These are phyloP conservation scores for Heterotrichella gracilis DNA, from an alignment of 352 stramenopile genomes.

Conservation along the genomic window DNA sequence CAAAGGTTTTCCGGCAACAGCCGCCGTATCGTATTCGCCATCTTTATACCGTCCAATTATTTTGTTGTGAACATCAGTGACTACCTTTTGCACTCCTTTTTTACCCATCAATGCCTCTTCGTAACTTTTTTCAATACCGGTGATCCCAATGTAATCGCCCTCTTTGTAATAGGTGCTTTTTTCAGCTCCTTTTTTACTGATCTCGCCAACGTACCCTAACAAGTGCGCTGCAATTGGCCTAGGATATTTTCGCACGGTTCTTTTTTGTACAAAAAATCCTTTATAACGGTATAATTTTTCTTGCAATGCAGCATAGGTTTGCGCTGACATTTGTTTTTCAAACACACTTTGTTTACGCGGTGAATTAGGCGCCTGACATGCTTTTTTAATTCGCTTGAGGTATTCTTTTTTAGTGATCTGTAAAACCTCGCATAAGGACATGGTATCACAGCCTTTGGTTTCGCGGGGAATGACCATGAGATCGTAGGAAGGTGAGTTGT, in stretches of 20 bases:
- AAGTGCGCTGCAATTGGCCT: background rate
- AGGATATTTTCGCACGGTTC: background rate
- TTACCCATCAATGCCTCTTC: background rate
- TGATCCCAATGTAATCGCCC: background rate
- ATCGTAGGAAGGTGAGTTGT: background rate
- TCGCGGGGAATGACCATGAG: background rate
- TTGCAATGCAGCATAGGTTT: background rate
- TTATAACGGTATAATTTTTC: conserved; percentile 4
- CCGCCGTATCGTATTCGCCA: background rate
- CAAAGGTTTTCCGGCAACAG: background rate
- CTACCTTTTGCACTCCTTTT: background rate
- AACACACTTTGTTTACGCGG: background rate
- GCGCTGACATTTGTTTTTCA: background rate
- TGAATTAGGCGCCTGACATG: background rate
- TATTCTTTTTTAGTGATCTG: background rate
- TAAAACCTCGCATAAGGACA: background rate
- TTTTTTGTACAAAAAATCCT: conserved; percentile 2
- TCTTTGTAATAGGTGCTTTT: background rate
- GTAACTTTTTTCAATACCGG: background rate
- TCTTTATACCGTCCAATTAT: background rate
- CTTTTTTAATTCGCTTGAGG: background rate
- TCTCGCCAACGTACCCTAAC: background rate
- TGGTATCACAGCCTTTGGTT: background rate
- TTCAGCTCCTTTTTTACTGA: background rate
- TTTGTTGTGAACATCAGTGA: conserved; percentile 6